Conservation (phyloP, 495 filamentous ascomycete species). For the Lophiotrema nucula region DNA sequence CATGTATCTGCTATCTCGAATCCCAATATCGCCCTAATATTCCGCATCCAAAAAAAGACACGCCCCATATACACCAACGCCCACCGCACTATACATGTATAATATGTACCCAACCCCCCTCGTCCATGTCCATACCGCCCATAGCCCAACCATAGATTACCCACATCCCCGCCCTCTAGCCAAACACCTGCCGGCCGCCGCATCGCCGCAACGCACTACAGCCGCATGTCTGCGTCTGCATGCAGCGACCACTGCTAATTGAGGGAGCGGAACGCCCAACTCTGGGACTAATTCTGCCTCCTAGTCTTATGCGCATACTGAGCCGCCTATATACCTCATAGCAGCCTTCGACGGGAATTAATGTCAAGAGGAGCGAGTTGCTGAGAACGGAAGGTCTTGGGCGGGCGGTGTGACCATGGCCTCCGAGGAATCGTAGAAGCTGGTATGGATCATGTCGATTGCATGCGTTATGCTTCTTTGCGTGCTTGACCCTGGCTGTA, state of each 20-base stretch:
- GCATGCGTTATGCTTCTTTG: too few relatives aligned
- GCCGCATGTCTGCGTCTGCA: conserved; percentile 3
- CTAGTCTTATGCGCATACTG: conserved; percentile 31
- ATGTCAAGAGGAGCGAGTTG: background rate
- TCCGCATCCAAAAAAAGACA: conserved; percentile 17
- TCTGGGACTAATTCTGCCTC: conserved; percentile 17
- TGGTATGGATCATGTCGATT: too few relatives aligned
- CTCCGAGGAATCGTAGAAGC: too few relatives aligned
- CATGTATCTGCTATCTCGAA: background rate
- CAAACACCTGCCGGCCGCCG: conserved; percentile 2
- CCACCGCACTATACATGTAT: conserved; percentile 15
- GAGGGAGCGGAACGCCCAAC: background rate
- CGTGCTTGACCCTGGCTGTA: too few relatives aligned
- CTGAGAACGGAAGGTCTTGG: conserved; percentile 22
- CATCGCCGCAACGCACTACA: conserved; percentile 13
- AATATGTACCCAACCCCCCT: conserved; percentile 24
- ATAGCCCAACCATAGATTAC: conserved; percentile 30
- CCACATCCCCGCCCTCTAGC: background rate
- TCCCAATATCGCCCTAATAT: background rate
- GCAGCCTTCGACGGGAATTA: conserved; percentile 24
- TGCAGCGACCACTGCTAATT: background rate
- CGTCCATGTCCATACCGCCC: conserved; percentile 11
- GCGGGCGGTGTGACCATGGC: too few relatives aligned
- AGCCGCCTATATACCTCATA: conserved; percentile 26
- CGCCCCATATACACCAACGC: conserved; percentile 14